Conservation (phyloP, 371 early-diverging fungal species). For the Mortierella sp. region DNA sequence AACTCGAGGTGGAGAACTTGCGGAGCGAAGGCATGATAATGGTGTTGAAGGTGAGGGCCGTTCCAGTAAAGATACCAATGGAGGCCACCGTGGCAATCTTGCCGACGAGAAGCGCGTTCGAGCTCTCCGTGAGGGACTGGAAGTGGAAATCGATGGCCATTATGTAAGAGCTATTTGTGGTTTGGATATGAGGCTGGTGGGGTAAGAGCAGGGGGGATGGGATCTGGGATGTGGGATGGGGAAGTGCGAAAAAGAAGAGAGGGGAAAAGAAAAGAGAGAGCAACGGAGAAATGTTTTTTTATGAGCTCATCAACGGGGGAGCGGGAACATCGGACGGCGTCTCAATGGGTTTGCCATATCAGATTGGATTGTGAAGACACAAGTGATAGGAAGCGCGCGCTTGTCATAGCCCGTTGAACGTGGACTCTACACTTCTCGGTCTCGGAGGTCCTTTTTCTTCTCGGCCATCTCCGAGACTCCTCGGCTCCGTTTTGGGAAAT, state of each 20-base stretch:
- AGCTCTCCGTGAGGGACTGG: slow-evolving; percentile 31
- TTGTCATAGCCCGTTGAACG: no score
- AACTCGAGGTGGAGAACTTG: slow-evolving; percentile 48
- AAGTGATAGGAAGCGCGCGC: no score
- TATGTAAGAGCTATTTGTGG: no score
- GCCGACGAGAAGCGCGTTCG: slow-evolving; percentile 42
- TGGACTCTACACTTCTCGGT: no score
- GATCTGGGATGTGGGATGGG: not conserved
- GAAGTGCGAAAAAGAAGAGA: not conserved
- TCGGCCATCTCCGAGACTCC: no score
- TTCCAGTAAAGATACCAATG: slow-evolving; percentile 46
- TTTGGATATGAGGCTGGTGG: not conserved
- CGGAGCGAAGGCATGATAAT: slow-evolving; percentile 48
- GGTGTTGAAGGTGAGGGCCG: slow-evolving; percentile 39
- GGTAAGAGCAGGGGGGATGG: not conserved
- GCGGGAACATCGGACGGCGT: not conserved
- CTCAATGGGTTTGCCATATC: no score
- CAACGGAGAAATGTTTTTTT: not conserved
- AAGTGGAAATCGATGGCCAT: slow-evolving; percentile 36
- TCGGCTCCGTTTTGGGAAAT: no score
- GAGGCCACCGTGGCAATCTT: slow-evolving; percentile 44
- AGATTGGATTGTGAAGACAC: no score
- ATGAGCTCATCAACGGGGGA: not conserved
- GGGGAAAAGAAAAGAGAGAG: slow-evolving; percentile 3
- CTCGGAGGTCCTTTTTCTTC: no score